Percentiles rank a stretch among this genome's conserved stretches.
phyloP scores from a whole-genome alignment of 2,329 filamentous ascomycete species.

The Colletotrichum spinosum region DNA sequence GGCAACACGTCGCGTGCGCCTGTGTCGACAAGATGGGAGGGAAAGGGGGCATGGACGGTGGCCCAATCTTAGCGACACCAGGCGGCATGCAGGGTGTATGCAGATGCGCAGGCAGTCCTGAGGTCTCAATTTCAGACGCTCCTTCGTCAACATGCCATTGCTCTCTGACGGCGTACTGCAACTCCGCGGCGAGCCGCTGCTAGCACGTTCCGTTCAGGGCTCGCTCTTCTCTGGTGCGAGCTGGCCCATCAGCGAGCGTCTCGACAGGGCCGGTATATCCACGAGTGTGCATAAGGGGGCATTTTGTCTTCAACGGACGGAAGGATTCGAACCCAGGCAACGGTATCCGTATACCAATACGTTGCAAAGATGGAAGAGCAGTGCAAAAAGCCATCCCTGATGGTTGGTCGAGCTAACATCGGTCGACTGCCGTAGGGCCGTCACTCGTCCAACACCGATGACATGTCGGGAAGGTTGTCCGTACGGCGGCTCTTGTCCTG shows the following conservation, averaged over 20 bases:
- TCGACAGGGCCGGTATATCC: conserved; percentile 2
- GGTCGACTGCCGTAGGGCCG: conserved; percentile 2
- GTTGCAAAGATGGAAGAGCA: background rate
- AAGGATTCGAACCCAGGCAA: background rate
- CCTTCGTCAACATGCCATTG: too few relatives aligned
- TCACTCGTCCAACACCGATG: conserved; percentile 15
- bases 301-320: conserved; percentile 5
- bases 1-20: too few relatives aligned
- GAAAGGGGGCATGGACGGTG: too few relatives aligned
- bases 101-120: background rate
- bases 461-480: conserved; percentile 26
- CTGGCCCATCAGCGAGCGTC: background rate
- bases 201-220: background rate
- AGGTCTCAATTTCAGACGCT: background rate
- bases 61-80: too few relatives aligned
- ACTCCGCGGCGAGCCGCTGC: conserved; percentile 8
- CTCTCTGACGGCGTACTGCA: conserved; percentile 2
- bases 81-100: conserved; percentile 12
- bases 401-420: too few relatives aligned
- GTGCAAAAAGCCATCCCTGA: background rate
- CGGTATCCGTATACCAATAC: conserved; percentile 11
- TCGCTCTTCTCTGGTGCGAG: conserved; percentile 5
- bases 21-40: too few relatives aligned
- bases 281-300: conserved; percentile 5
- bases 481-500: conserved; percentile 27